These are phyloP conservation scores for Lathyrus sativus DNA, from an alignment of 306 rosid genomes.

Conservation along the genomic window DNA sequence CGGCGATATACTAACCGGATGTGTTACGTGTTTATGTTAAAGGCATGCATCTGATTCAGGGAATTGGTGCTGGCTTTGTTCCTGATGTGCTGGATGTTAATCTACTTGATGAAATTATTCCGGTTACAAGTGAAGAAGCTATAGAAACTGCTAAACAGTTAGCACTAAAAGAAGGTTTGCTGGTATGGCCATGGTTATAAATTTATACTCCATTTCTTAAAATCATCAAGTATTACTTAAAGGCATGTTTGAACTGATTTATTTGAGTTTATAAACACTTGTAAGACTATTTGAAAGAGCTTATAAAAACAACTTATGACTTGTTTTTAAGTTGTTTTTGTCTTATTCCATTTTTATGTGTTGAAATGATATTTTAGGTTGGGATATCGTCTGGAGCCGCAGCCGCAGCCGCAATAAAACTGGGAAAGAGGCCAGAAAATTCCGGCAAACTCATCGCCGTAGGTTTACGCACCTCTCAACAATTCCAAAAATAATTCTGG, in stretches of 20 bases:
- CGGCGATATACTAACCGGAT: slow-evolving; percentile 5
- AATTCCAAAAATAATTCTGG: not conserved
- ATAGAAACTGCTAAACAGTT: slow-evolving; percentile 60
- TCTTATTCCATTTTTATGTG: not conserved
- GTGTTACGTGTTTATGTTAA: slow-evolving; percentile 16
- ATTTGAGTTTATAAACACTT: not conserved
- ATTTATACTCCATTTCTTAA: slow-evolving; percentile 1
- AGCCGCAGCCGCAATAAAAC: slow-evolving; percentile 54
- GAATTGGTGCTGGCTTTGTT: slow-evolving; percentile 68
- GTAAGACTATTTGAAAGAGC: not conserved
- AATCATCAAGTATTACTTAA: not conserved
- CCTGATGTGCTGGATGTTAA: slow-evolving; percentile 53
- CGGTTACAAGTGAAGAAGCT: slow-evolving; percentile 47
- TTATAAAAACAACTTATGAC: not conserved
- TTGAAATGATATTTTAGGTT: slow-evolving; percentile 41
- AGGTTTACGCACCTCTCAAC: slow-evolving; percentile 25
- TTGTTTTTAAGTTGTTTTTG: not conserved
- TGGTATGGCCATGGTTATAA: slow-evolving; percentile 42
- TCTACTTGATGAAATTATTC: slow-evolving; percentile 44
- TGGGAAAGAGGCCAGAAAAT: slow-evolving; percentile 46
- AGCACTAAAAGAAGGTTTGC: slow-evolving; percentile 72
- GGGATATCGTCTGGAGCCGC: slow-evolving; percentile 80
- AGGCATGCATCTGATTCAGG: slow-evolving; percentile 76
- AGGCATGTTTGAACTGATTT: not conserved
- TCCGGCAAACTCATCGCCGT: slow-evolving; percentile 60